phyloP scores from a whole-genome alignment of 176 grass and related monocot genomes.

The Lolium multiflorum region DNA sequence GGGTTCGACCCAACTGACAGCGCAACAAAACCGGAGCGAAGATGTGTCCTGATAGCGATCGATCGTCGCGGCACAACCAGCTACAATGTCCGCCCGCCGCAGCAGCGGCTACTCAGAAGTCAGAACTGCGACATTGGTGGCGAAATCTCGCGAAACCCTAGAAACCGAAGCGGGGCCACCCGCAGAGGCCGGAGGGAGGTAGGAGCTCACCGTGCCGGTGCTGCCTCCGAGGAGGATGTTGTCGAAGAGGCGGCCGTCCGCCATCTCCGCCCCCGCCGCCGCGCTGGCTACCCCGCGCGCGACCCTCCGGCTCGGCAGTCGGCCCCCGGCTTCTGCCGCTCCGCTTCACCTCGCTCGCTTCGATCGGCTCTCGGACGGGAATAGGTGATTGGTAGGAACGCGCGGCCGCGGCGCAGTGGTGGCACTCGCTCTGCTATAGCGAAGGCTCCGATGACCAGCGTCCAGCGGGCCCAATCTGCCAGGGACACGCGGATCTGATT shows the following conservation, averaged over 20 bases:
- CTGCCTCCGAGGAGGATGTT: constrained; percentile 86
- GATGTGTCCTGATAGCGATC: background rate
- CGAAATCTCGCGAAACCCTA: constrained; percentile 13
- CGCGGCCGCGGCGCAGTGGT: background rate
- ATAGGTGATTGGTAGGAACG: background rate
- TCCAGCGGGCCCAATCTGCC: background rate
- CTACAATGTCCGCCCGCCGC: background rate
- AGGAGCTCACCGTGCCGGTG: constrained; percentile 70
- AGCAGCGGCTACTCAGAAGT: background rate
- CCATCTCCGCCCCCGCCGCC: constrained; percentile 47
- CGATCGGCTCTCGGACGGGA: constrained; percentile 4
- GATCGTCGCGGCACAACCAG: background rate
- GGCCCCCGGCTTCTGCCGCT: background rate
- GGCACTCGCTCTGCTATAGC: background rate
- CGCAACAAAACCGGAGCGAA: background rate
- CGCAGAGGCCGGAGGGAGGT: background rate
- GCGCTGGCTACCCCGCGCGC: background rate
- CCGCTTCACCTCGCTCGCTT: constrained; percentile 26
- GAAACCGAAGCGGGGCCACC: background rate
- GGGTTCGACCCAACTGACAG: background rate
- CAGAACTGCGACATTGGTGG: background rate
- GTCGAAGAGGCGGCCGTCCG: constrained; percentile 78
- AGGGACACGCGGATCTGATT: background rate
- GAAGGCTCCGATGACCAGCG: background rate
- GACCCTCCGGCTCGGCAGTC: background rate